Evolutionary conservation across 768 basidiomycete genomes (phyloP).

Genomic region (Panus rudis): DNA sequence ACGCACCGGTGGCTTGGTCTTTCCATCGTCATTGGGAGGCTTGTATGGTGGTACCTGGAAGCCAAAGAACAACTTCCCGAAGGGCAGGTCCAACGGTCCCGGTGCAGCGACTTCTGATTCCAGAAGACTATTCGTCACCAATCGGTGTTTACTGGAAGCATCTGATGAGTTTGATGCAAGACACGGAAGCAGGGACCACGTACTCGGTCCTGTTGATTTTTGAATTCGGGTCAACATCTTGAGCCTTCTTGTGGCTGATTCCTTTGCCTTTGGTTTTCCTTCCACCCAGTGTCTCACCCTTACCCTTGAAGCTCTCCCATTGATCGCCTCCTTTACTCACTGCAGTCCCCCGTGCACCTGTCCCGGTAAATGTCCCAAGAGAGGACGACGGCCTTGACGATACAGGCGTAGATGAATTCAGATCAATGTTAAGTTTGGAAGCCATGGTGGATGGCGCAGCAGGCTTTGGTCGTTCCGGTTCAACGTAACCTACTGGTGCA

Average conservation of each 20-base stretch:
- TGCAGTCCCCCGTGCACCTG: conserved; percentile 37
- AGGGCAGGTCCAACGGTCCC: conserved; percentile 83
- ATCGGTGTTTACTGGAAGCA: conserved; percentile 60
- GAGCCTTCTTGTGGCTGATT: conserved; percentile 73
- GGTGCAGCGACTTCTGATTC: conserved; percentile 77
- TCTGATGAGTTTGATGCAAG: no score
- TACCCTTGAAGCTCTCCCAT: conserved; percentile 96
- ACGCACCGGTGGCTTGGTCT: conserved; percentile 13
- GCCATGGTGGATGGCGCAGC: conserved; percentile 88
- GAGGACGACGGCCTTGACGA: conserved; percentile 75
- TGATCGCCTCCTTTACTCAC: conserved; percentile 74
- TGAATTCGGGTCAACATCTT: conserved; percentile 71
- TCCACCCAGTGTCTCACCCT: conserved; percentile 85
- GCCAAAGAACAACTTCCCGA: conserved; percentile 95
- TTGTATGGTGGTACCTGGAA: conserved; percentile 73
- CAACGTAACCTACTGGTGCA: conserved; percentile 86
- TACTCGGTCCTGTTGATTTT: conserved; percentile 91
- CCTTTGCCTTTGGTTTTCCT: conserved; percentile 95
- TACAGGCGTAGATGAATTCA: conserved; percentile 79
- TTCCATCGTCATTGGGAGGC: conserved; percentile 31
- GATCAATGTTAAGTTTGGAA: conserved; percentile 91
- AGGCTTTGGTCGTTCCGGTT: conserved; percentile 83
- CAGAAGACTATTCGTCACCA: conserved; percentile 76
- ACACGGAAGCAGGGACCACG: no score
- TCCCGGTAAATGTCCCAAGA: conserved; percentile 57